Percentiles rank a stretch among this genome's conserved stretches.
Conservation (phyloP, 176 grass and related monocot species). For the Raddia distichophylla region DNA sequence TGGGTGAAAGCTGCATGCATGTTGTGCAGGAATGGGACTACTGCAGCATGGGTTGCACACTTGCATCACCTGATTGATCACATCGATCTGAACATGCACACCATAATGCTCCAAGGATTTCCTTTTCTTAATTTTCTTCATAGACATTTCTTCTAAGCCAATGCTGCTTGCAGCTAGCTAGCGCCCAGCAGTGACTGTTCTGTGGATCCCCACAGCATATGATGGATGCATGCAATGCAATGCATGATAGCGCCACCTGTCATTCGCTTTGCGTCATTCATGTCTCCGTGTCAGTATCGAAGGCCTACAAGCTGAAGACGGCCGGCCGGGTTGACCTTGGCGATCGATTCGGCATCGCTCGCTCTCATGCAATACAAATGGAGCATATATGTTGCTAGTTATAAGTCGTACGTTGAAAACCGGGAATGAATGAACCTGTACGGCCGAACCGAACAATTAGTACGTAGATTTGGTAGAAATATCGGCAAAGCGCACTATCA, state of each 20-base stretch:
- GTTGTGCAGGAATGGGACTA: background rate
- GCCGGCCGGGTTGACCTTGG: background rate
- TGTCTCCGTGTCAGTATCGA: background rate
- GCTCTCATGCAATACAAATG: background rate
- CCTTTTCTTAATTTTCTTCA: background rate
- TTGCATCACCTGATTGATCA: slow-evolving; percentile 17
- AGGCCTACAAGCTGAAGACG: background rate
- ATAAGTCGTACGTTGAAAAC: too few relatives aligned
- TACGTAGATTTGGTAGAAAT: too few relatives aligned
- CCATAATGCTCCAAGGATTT: background rate
- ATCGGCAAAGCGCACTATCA: too few relatives aligned
- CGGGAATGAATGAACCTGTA: background rate
- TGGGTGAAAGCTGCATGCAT: background rate
- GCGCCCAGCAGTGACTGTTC: background rate
- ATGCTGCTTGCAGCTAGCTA: slow-evolving; percentile 15
- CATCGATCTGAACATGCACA: background rate
- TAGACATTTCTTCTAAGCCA: slow-evolving; percentile 35
- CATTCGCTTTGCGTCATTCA: slow-evolving; percentile 8
- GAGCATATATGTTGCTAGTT: background rate
- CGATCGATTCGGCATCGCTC: background rate
- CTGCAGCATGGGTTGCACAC: background rate
- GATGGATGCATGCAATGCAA: background rate
- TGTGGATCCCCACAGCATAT: background rate
- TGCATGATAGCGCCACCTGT: slow-evolving; percentile 20
- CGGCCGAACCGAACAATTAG: too few relatives aligned